Base-by-base conservation (phyloP, 805 yeast species). In the Metschnikowia amazonensis region DNA sequence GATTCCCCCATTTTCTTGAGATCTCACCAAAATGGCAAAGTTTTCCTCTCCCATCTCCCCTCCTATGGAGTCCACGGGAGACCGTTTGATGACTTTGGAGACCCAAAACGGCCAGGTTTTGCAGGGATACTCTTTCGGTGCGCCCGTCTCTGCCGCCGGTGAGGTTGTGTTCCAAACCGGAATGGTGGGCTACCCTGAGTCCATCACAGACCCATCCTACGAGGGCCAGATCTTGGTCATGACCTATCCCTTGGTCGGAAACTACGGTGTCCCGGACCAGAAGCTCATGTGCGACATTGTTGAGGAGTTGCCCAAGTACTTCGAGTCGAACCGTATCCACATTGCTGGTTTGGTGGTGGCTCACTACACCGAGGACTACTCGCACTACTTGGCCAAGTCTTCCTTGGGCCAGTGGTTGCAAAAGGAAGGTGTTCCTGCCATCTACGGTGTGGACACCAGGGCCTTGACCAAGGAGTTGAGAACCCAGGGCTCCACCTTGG, bases 121-220 rank as follows among this genome's bases (percentile, higher is more conserved):
- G 58, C 94, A 89, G 70, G 99, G 99, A 71, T 89, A 86, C 74
- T 92, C 98, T 17, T 94, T 94, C 61, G 99, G 99, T 76, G 96
- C 98, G 45, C 84, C 84, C 51, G 80, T 76, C 49, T 67, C 96
- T 21, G 81, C 82, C 46, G 95, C 98, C 46, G 99, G 99, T 78
- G 99, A 94, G 74, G 81, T 95, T 60, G 99, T 94, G 50, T 94
- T 94, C 81, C 98, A 95, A 72, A 94, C 99, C 52, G 98, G 99
- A 75, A 90, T 94, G 97, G 98, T 94, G 58, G 99, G 99, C 51
- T 94, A 94, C 67, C 99, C 98, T 34, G 99, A 94, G 70, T 83
- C 97, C 43, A 81, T 94, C 67, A 89, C 99, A 33, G 99, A 94
- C 70, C 99, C 99, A 50, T 94, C 98, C 36, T 94, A 94, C 70